Percentiles rank a stretch among this genome's conserved stretches.
phyloP scores from a whole-genome alignment of 768 basidiomycete genomes.

The Amylocystis lapponica region DNA sequence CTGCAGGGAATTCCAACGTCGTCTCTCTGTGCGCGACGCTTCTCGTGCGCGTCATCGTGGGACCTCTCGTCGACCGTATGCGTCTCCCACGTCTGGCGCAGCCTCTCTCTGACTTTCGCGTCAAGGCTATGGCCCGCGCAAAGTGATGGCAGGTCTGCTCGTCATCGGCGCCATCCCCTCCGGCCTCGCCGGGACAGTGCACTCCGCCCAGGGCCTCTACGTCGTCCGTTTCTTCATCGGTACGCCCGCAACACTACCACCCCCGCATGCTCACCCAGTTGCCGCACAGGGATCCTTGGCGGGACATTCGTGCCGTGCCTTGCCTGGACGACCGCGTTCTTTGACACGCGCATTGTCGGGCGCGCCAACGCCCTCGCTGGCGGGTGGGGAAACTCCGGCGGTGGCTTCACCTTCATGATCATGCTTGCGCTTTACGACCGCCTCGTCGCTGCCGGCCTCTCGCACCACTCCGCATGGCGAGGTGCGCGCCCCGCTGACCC shows the following conservation, averaged over 20 bases:
- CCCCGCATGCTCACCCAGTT: not conserved
- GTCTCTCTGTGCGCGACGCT: constrained; percentile 43
- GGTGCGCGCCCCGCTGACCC: constrained; percentile 3
- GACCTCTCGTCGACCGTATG: constrained; percentile 44
- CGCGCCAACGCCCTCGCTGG: constrained; percentile 49
- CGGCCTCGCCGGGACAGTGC: constrained; percentile 48
- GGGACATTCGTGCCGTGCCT: constrained; percentile 58
- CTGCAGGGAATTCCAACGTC: constrained; percentile 42
- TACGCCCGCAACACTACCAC: not conserved
- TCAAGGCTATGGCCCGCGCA: constrained; percentile 42
- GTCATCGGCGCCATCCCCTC: constrained; percentile 53
- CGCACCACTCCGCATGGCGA: constrained; percentile 44
- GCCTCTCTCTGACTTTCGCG: not conserved
- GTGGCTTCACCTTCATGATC: constrained; percentile 49
- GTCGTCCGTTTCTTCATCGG: constrained; percentile 53
- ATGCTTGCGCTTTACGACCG: constrained; percentile 49
- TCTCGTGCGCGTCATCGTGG: constrained; percentile 39
- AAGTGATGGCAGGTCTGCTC: constrained; percentile 49
- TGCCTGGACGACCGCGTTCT: constrained; percentile 57
- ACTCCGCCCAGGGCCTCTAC: constrained; percentile 35
- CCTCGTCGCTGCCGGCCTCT: constrained; percentile 31
- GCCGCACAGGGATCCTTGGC: constrained; percentile 37
- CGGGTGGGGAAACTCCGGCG: constrained; percentile 46
- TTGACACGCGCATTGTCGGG: constrained; percentile 44
- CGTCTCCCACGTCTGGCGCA: not conserved